Conservation (phyloP, 306 rosid genomes). For the Lotus japonicus region DNA sequence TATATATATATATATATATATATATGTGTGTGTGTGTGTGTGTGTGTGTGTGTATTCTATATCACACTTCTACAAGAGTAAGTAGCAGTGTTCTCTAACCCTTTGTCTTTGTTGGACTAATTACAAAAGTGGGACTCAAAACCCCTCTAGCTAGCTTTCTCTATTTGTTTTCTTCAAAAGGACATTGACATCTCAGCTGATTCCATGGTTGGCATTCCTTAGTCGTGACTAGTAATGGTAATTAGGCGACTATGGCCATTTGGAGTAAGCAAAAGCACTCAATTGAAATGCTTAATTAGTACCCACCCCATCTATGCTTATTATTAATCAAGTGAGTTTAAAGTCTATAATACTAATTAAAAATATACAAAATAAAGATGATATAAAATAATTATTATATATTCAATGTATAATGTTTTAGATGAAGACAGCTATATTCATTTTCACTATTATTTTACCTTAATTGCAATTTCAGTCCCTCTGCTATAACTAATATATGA, state of each 20-base stretch:
- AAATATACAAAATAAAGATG: too few relatives aligned
- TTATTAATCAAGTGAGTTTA: too few relatives aligned
- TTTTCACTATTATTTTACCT: too few relatives aligned
- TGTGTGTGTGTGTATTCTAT: too few relatives aligned
- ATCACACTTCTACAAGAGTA: not conserved
- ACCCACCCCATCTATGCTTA: not conserved
- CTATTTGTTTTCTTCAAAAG: conserved; percentile 7
- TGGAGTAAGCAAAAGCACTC: conserved; percentile 12
- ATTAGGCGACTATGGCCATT: conserved; percentile 12
- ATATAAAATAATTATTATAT: too few relatives aligned
- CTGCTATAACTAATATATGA: too few relatives aligned
- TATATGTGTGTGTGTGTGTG: too few relatives aligned
- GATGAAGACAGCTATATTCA: too few relatives aligned
- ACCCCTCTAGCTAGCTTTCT: not conserved
- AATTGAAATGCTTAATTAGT: conserved; percentile 1
- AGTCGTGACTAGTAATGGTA: conserved; percentile 20
- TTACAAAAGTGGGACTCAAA: conserved; percentile 4
- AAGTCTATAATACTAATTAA: too few relatives aligned
- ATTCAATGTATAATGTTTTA: too few relatives aligned
- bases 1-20: too few relatives aligned
- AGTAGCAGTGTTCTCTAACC: not conserved
- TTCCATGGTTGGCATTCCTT: conserved; percentile 18
- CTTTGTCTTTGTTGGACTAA: not conserved
- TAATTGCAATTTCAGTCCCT: too few relatives aligned
- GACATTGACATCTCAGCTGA: conserved; percentile 21